phyloP scores from a whole-genome alignment of 441 rosid species.

The Melastoma candidum region DNA sequence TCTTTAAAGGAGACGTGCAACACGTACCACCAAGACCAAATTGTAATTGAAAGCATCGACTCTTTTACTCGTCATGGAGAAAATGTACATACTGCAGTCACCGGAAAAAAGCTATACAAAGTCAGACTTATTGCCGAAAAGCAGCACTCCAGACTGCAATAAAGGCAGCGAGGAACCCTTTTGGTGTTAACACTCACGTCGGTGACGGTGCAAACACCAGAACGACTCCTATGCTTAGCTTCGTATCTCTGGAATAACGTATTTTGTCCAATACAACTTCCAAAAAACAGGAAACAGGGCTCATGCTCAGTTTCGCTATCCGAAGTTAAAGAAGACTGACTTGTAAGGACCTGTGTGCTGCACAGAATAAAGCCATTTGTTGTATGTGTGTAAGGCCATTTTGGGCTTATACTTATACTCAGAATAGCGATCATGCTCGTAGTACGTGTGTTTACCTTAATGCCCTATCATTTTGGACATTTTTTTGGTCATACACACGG shows the following conservation, averaged over 20 bases:
- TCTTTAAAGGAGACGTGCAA: neutral
- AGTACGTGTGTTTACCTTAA: too few relatives aligned
- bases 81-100: slow-evolving; percentile 58
- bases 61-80: slow-evolving; percentile 57
- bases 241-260: slow-evolving; percentile 68
- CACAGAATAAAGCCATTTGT: too few relatives aligned
- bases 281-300: slow-evolving; percentile 44
- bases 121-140: slow-evolving; percentile 46
- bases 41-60: slow-evolving; percentile 48
- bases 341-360: slow-evolving; percentile 3
- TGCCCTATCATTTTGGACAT: too few relatives aligned
- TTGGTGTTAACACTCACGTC: slow-evolving; percentile 66
- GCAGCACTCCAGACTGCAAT: slow-evolving; percentile 75
- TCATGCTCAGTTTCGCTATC: slow-evolving; percentile 77
- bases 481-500: too few relatives aligned
- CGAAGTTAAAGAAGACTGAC: slow-evolving; percentile 16
- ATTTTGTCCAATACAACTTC: slow-evolving; percentile 65
- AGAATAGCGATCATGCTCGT: too few relatives aligned
- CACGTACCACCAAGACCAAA: slow-evolving; percentile 42
- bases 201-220: slow-evolving; percentile 68
- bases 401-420: too few relatives aligned
- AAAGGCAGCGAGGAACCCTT: slow-evolving; percentile 54
- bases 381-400: too few relatives aligned
- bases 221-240: slow-evolving; percentile 59
- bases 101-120: slow-evolving; percentile 6